These are phyloP conservation scores for Prunella vulgaris DNA, from an alignment of 257 asterid genomes.

Conservation along the genomic window DNA sequence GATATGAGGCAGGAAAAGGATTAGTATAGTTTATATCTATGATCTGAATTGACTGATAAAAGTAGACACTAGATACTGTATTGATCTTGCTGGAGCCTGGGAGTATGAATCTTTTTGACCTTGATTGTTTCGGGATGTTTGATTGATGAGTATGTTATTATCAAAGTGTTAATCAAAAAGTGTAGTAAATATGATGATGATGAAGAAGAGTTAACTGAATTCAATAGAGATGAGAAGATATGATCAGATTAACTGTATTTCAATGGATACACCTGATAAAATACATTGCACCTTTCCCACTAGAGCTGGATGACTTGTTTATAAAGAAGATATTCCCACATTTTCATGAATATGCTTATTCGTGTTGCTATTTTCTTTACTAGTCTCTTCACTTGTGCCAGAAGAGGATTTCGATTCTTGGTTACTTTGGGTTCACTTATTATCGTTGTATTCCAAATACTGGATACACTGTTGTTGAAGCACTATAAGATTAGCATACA, in stretches of 20 bases:
- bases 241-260: neutral
- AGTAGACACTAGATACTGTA: neutral
- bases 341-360: too few relatives aligned
- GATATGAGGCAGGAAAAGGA: neutral
- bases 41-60: constrained; percentile 6
- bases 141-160: neutral
- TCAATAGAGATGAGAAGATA: constrained; percentile 2
- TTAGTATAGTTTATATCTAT: neutral
- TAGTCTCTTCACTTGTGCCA: neutral
- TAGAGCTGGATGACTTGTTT: neutral
- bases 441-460: neutral
- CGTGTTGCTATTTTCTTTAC: neutral
- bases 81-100: constrained; percentile 3
- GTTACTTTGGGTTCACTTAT: neutral
- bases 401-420: neutral
- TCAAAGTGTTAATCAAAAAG: neutral
- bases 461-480: neutral
- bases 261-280: neutral
- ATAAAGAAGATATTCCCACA: too few relatives aligned
- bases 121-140: constrained; percentile 7
- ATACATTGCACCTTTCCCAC: neutral
- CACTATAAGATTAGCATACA: neutral
- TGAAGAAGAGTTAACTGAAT: neutral
- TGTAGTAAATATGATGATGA: neutral
- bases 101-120: neutral